These are phyloP conservation scores for Mortierella sp. DNA, from an alignment of 371 early-diverging fungal species.

Conservation along the genomic window DNA sequence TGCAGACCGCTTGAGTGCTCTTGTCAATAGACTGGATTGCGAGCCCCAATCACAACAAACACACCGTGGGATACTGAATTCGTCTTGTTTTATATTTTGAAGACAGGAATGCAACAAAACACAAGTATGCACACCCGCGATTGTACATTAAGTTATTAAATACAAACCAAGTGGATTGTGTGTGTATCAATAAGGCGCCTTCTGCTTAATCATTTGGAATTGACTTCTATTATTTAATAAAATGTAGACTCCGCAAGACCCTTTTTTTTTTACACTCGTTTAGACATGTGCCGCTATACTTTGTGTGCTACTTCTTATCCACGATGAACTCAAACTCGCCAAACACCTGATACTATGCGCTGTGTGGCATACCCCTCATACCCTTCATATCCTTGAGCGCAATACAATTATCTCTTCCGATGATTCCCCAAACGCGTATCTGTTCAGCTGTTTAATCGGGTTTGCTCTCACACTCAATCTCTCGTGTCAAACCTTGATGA, in stretches of 20 bases:
- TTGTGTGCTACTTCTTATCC: not conserved
- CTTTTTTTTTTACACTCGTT: not conserved
- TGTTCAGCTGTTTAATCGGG: constrained; percentile 12
- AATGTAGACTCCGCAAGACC: not conserved
- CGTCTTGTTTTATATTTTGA: no score
- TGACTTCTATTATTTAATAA: no score
- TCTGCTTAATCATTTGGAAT: no score
- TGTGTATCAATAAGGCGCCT: no score
- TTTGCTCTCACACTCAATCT: not conserved
- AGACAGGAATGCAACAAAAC: no score
- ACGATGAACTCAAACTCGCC: not conserved
- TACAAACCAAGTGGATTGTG: no score
- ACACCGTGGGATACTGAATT: no score
- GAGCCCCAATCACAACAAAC: no score
- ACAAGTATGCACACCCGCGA: no score
- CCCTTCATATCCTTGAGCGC: no score
- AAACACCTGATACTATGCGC: not conserved
- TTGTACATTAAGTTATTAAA: no score
- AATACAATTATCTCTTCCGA: not conserved
- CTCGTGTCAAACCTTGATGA: not conserved
- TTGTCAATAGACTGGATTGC: not conserved
- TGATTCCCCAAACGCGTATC: constrained; percentile 13
- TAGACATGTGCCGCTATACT: no score
- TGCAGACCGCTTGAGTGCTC: not conserved
- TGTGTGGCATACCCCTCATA: not conserved